Conservation (phyloP, 768 basidiomycete genomes). For the Podaxis sp. region DNA sequence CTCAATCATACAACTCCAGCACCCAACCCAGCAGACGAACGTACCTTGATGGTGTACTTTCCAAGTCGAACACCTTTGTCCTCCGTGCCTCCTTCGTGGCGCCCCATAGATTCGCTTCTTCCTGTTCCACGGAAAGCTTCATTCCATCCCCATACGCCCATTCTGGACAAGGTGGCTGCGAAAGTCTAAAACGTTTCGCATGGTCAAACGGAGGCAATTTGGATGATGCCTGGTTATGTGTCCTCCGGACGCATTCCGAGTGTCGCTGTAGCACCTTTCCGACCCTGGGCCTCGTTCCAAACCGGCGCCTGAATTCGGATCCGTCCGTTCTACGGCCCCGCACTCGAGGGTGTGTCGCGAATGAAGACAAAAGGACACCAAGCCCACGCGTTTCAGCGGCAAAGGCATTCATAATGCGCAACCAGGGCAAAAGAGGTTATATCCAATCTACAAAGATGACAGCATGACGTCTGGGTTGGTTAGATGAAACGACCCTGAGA, state of each 20-base stretch:
- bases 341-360: not conserved
- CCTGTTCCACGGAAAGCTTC: conserved; percentile 24
- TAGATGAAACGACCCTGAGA: not conserved
- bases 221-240: conserved; percentile 1
- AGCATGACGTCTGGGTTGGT: not conserved
- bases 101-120: conserved; percentile 21
- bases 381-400: not conserved
- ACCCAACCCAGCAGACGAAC: conserved; percentile 5
- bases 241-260: conserved; percentile 8
- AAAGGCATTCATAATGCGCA: not conserved
- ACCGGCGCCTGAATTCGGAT: not conserved
- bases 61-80: conserved; percentile 43
- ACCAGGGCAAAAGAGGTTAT: not conserved
- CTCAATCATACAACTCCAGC: not conserved
- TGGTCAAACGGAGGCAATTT: conserved; percentile 24
- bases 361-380: not conserved
- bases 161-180: conserved; percentile 36
- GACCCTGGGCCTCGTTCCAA: conserved; percentile 1
- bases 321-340: not conserved
- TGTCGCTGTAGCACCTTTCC: not conserved
- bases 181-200: conserved; percentile 30
- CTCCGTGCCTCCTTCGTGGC: not conserved
- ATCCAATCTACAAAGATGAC: not conserved
- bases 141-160: conserved; percentile 46
- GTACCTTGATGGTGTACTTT: conserved; percentile 30